Base-by-base conservation (phyloP, 805 yeast species). In the Lipomyces sp. region DNA sequence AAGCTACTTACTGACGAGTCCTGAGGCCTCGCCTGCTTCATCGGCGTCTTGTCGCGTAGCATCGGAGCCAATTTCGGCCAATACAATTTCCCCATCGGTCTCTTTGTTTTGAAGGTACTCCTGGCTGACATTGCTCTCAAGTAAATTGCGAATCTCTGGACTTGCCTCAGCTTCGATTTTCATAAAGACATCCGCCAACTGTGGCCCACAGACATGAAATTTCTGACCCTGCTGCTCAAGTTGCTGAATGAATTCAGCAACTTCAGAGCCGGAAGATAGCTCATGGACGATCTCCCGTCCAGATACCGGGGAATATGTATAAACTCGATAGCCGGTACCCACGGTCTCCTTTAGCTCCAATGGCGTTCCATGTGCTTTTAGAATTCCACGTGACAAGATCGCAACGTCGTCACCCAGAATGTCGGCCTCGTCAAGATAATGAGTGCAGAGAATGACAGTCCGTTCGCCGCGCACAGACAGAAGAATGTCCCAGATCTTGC, bases 381-480 rank as follows among this genome's bases (percentile, higher is more conserved):
- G 61, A 10, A 53, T 58, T 1, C 79, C 79, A 59, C 69, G 73
- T 15, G 76, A 69, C 70, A 76, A 50, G 50, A 76, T 75, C 18
- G 74, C 76, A 42, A 76, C 64, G 24, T 74, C 63, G 64, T 76
- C 79, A 13, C 76, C 69, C 10, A 76, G 66, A 10, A 75, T 53
- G 60, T 76, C 79, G 2, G 79, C 79, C 53, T 76, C 79, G 57
- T 76, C 79, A 24, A 76, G 67, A 57, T 76, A 76, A 62, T 76
- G 79, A 1, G 79, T 76, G 0, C 78, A 76, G 45, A 76, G 61
- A 42, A 76, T 64, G 48, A 76, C 67, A 4, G 77, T 69, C 8
- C 64, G 60, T 4, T 72, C 56, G 2, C 75, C 77, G n/a, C 77
- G 67, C 45, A 66, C 64, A 4, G 75, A 68, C 5, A 74, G 63